phyloP scores from a whole-genome alignment of 495 filamentous ascomycete species.

The Choiromyces venosus region DNA sequence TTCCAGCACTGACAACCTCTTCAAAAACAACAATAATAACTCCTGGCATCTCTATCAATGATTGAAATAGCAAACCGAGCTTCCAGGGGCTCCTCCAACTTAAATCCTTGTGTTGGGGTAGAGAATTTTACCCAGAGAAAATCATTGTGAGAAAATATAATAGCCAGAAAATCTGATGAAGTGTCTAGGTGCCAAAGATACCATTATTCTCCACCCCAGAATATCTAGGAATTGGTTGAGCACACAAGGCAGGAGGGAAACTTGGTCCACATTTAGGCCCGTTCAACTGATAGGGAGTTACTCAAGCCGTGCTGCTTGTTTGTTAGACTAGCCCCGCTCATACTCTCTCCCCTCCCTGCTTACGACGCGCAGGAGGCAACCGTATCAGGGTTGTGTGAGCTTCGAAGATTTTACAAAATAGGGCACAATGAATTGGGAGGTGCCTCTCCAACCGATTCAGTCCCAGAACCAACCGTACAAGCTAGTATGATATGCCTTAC shows the following conservation, averaged over 20 bases:
- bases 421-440: background rate
- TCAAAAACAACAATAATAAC: too few relatives aligned
- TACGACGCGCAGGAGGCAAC: background rate
- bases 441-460: background rate
- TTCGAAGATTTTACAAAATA: background rate
- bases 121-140: too few relatives aligned
- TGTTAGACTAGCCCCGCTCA: background rate
- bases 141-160: background rate
- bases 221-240: background rate
- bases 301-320: background rate
- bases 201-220: background rate
- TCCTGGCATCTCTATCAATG: background rate
- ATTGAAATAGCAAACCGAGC: background rate
- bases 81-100: background rate
- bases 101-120: background rate
- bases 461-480: background rate
- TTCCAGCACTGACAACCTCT: too few relatives aligned
- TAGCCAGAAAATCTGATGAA: too few relatives aligned
- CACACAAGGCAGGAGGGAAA: background rate
- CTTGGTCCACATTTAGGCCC: background rate
- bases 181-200: background rate
- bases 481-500: too few relatives aligned
- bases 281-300: background rate
- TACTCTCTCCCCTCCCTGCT: background rate
- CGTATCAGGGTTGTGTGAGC: background rate